phyloP scores from a whole-genome alignment of 805 yeast genomes.

The Jamesozyma gamospora region DNA sequence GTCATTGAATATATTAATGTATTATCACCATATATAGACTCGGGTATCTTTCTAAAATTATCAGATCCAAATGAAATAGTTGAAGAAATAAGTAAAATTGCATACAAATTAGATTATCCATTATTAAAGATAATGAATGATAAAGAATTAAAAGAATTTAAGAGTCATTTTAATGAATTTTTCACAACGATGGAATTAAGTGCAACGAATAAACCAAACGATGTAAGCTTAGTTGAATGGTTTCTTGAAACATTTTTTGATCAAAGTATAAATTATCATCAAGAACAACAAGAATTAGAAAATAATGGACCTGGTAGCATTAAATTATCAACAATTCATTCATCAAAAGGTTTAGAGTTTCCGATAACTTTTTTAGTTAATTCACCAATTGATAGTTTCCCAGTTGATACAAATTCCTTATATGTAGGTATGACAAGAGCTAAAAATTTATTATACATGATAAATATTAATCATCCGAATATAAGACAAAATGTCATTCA shows the following conservation, averaged over 20 bases:
- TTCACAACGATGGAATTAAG: constrained; percentile 29
- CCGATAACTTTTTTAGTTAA: constrained; percentile 51
- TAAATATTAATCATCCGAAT: constrained; percentile 11
- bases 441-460: constrained; percentile 28
- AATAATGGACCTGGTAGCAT: constrained; percentile 24
- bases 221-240: constrained; percentile 20
- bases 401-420: constrained; percentile 34
- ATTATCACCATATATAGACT: constrained; percentile 12
- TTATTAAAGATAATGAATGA: constrained; percentile 11
- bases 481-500: background rate
- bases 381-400: constrained; percentile 4
- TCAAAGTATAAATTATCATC: constrained; percentile 11
- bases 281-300: background rate
- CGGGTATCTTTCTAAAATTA: background rate
- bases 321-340: constrained; percentile 58
- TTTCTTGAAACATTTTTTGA: constrained; percentile 29
- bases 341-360: constrained; percentile 66
- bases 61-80: constrained; percentile 33
- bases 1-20: constrained; percentile 22
- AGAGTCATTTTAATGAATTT: constrained; percentile 29
- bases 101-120: constrained; percentile 28
- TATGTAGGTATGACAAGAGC: constrained; percentile 68
- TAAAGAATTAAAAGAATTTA: constrained; percentile 17
- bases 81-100: constrained; percentile 26
- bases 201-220: constrained; percentile 17